phyloP scores from a whole-genome alignment of 2,329 filamentous ascomycete species.

The Xylaria sp. region DNA sequence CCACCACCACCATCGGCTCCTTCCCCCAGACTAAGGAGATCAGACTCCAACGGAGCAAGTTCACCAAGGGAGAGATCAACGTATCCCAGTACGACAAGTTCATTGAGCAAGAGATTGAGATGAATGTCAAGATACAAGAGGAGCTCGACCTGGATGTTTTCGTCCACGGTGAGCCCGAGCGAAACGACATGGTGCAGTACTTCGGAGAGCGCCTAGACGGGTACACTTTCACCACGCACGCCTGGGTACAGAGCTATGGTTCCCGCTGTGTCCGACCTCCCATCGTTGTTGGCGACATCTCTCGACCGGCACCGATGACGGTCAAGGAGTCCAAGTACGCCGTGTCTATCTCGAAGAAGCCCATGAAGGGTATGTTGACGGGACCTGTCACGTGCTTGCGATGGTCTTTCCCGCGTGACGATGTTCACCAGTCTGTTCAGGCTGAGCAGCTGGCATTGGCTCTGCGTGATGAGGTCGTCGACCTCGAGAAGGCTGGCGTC shows the following conservation, averaged over 20 bases:
- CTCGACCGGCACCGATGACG: slow-evolving; percentile 94
- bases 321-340: slow-evolving; percentile 99
- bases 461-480: slow-evolving; percentile 96
- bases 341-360: slow-evolving; percentile 93
- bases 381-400: slow-evolving; percentile 97
- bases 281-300: slow-evolving; percentile 98
- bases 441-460: slow-evolving; percentile 98
- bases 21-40: slow-evolving; percentile 99
- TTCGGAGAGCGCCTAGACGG: slow-evolving; percentile 97
- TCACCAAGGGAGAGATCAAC: slow-evolving; percentile 98
- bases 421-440: slow-evolving; percentile 98
- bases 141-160: slow-evolving; percentile 96
- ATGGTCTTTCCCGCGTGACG: slow-evolving; percentile 99
- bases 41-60: slow-evolving; percentile 93
- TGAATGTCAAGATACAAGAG: slow-evolving; percentile 95
- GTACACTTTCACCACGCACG: slow-evolving; percentile 98
- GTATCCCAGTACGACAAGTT: slow-evolving; percentile 94
- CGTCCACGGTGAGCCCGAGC: slow-evolving; percentile 98
- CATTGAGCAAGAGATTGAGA: slow-evolving; percentile 98
- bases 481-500: slow-evolving; percentile 95
- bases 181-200: slow-evolving; percentile 99
- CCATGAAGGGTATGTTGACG: slow-evolving; percentile 99
- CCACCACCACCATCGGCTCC: slow-evolving; percentile 97
- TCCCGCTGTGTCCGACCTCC: slow-evolving; percentile 97
- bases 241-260: slow-evolving; percentile 98